Evolutionary conservation across 2,329 filamentous ascomycete genomes (phyloP).

Genomic region (Cladosporium halotolerans): DNA sequence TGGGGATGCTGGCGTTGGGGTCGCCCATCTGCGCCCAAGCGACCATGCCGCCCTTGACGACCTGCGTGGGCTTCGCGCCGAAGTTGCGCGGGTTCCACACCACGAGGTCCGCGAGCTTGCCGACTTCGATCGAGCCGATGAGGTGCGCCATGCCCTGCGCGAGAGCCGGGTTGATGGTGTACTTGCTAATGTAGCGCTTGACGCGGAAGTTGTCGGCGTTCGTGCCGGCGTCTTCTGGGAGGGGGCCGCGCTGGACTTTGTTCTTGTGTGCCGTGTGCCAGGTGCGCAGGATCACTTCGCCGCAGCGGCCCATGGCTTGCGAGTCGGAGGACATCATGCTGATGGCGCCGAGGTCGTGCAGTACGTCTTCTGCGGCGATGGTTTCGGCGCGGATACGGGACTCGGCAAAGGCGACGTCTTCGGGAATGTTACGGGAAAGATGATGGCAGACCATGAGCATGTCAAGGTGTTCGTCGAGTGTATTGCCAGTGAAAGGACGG

Average conservation of each 20-base stretch:
- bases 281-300: conserved; percentile 84
- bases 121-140: conserved; percentile 79
- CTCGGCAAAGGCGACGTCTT: conserved; percentile 93
- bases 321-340: conserved; percentile 96
- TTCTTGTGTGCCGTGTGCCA: conserved; percentile 99
- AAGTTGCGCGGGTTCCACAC: conserved; percentile 82
- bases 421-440: conserved; percentile 82
- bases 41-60: conserved; percentile 86
- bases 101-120: conserved; percentile 84
- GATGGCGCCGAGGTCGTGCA: conserved; percentile 91
- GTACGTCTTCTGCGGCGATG: conserved; percentile 91
- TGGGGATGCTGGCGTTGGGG: conserved; percentile 64
- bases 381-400: conserved; percentile 91
- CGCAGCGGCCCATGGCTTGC: conserved; percentile 94
- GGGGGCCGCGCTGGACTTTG: conserved; percentile 70
- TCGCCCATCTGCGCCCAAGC: conserved; percentile 70
- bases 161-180: conserved; percentile 89
- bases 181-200: conserved; percentile 90
- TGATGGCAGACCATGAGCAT: conserved; percentile 99
- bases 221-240: conserved; percentile 72
- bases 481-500: conserved; percentile 82
- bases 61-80: conserved; percentile 72
- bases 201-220: conserved; percentile 86
- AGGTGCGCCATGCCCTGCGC: conserved; percentile 85
- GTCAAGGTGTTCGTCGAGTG: conserved; percentile 90